Percentiles rank a stretch among this genome's conserved stretches.
phyloP scores from a whole-genome alignment of 371 early-diverging fungal genomes.

The Fennellomyces sp. region DNA sequence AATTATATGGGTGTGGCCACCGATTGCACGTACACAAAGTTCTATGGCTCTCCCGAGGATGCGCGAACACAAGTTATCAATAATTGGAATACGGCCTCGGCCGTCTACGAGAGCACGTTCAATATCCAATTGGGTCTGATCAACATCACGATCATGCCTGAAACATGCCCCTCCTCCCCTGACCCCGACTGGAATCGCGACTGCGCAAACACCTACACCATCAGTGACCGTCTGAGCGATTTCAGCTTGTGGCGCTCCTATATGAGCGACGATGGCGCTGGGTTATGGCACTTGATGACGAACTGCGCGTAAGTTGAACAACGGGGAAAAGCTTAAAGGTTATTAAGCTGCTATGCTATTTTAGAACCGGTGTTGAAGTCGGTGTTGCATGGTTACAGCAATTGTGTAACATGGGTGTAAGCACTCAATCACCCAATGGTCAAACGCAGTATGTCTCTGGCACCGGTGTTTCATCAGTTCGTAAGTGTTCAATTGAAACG shows the following conservation, averaged over 20 bases:
- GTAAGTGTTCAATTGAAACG: no score
- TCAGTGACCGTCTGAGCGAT: conserved; percentile 83
- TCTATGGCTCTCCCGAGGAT: conserved; percentile 54
- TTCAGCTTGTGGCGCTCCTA: conserved; percentile 88
- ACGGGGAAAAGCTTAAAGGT: neutral
- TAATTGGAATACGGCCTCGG: conserved; percentile 77
- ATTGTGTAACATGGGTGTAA: conserved; percentile 64
- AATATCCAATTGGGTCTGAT: conserved; percentile 88
- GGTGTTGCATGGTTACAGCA: conserved; percentile 92
- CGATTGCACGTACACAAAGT: conserved; percentile 75
- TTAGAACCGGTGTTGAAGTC: conserved; percentile 78
- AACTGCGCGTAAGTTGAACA: conserved; percentile 64
- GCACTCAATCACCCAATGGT: conserved; percentile 34
- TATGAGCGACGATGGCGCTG: conserved; percentile 69
- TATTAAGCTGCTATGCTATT: no score
- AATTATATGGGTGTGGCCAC: conserved; percentile 52
- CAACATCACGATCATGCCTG: conserved; percentile 72
- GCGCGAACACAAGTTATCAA: conserved; percentile 76
- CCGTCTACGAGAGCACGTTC: conserved; percentile 83
- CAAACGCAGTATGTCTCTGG: conserved; percentile 71
- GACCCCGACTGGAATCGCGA: conserved; percentile 76
- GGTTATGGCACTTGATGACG: conserved; percentile 94
- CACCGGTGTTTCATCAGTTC: conserved; percentile 84
- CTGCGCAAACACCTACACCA: conserved; percentile 74
- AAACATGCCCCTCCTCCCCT: conserved; percentile 55